phyloP scores from a whole-genome alignment of 305 asterid genomes.

The Petunia hybrid region DNA sequence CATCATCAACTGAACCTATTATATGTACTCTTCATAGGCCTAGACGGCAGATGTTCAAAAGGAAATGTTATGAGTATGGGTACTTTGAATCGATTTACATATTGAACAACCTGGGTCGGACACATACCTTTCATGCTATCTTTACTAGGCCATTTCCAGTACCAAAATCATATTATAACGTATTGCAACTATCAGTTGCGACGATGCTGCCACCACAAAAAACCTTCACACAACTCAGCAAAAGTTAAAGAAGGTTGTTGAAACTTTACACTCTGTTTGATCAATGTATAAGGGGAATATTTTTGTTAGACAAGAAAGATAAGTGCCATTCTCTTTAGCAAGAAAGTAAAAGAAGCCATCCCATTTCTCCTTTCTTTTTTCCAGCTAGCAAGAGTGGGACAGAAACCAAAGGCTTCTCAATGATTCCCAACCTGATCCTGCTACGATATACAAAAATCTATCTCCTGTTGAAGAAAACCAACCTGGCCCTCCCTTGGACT shows the following conservation, averaged over 20 bases:
- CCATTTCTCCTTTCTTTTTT: neutral
- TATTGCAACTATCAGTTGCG: neutral
- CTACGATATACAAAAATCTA: neutral
- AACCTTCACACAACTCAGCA: neutral
- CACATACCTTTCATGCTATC: neutral
- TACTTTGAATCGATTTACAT: too few relatives aligned
- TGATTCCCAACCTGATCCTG: neutral
- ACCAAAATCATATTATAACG: neutral
- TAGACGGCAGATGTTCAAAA: neutral
- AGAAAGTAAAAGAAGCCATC: neutral
- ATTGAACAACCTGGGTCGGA: neutral
- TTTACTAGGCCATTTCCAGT: neutral
- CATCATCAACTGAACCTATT: too few relatives aligned
- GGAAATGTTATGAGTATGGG: neutral
- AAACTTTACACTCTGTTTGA: neutral
- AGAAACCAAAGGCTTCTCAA: neutral
- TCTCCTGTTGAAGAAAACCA: neutral
- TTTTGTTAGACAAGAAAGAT: neutral
- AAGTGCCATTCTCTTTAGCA: neutral
- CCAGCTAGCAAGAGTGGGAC: slow-evolving; percentile 12
- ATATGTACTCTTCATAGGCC: too few relatives aligned
- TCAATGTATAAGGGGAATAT: neutral
- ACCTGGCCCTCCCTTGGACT: slow-evolving; percentile 6
- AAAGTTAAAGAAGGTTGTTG: neutral
- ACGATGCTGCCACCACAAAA: neutral